Evolutionary conservation across 2,329 filamentous ascomycete species (phyloP).

Genomic region (Teratosphaeria epicoccoides): DNA sequence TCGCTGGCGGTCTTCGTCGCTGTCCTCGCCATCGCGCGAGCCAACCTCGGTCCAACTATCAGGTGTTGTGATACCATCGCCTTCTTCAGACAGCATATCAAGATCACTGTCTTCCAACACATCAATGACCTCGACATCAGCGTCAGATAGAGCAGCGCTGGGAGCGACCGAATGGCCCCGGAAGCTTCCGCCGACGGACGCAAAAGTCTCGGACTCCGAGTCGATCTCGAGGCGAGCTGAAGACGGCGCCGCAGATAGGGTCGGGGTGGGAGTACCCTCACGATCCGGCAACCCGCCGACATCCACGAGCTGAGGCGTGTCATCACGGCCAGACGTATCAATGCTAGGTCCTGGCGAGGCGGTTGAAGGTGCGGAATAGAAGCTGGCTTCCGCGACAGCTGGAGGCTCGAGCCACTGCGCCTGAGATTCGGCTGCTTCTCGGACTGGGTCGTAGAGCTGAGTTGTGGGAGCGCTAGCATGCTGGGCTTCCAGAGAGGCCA

Average conservation of each 20-base stretch:
- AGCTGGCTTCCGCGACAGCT: conserved; percentile 15
- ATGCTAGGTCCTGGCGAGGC: conserved; percentile 12
- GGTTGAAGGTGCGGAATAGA: conserved; percentile 21
- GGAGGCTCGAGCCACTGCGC: conserved; percentile 2
- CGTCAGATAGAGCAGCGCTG: conserved; percentile 11
- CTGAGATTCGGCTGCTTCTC: conserved; percentile 14
- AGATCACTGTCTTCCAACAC: conserved; percentile 25
- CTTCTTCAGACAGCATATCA: conserved; percentile 25
- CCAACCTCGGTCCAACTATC: conserved; percentile 30
- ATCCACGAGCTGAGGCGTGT: conserved; percentile 13
- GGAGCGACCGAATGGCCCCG: conserved; percentile 9
- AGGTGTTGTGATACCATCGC: conserved; percentile 26
- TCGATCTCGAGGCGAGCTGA: conserved; percentile 20
- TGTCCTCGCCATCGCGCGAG: conserved; percentile 25
- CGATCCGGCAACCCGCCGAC: conserved; percentile 4
- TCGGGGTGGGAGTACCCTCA: conserved; percentile 14
- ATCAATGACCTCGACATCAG: conserved; percentile 20
- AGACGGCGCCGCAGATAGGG: conserved; percentile 10
- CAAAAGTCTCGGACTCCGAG: conserved; percentile 18
- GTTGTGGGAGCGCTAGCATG: background rate
- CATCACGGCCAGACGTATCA: conserved; percentile 4
- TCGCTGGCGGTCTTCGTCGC: conserved; percentile 14
- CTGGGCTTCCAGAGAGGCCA: conserved; percentile 17
- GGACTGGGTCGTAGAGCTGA: conserved; percentile 22
- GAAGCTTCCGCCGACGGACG: conserved; percentile 14